Conservation (phyloP, 495 filamentous ascomycete species). For the Trichodelitschia bisporula region DNA sequence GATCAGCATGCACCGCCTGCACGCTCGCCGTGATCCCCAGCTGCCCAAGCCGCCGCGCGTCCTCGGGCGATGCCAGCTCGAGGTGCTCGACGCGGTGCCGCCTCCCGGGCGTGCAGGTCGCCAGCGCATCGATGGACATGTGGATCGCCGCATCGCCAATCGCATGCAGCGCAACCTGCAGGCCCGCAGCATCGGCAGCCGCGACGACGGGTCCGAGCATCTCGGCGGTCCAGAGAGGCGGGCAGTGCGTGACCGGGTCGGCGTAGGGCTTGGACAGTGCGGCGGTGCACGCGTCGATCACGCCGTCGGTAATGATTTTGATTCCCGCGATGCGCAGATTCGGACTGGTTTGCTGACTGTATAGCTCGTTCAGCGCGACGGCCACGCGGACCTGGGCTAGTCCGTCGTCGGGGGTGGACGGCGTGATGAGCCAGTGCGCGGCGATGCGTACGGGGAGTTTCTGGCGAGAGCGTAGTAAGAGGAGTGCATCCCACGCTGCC, state of each 20-base stretch:
- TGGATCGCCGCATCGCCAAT: constrained; percentile 34
- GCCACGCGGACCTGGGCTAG: constrained; percentile 32
- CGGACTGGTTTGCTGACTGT: constrained; percentile 21
- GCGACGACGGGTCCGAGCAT: constrained; percentile 28
- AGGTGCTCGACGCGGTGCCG: constrained; percentile 39
- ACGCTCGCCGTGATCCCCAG: constrained; percentile 35
- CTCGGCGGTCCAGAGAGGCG: constrained; percentile 27
- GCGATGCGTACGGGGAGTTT: constrained; percentile 32
- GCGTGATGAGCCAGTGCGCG: constrained; percentile 36
- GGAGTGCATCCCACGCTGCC: constrained; percentile 29
- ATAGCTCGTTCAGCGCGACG: constrained; percentile 24
- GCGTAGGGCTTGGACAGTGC: constrained; percentile 34
- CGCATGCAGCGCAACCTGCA: constrained; percentile 41
- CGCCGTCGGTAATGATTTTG: constrained; percentile 44
- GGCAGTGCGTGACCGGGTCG: constrained; percentile 30
- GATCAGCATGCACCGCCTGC: constrained; percentile 39
- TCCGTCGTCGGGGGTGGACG: constrained; percentile 18
- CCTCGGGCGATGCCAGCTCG: constrained; percentile 27
- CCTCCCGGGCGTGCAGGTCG: constrained; percentile 18
- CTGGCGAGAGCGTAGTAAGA: constrained; percentile 1
- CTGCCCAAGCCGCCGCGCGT: constrained; percentile 25
- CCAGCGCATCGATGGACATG: constrained; percentile 29
- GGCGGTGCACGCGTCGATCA: constrained; percentile 42
- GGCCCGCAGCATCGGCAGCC: constrained; percentile 24
- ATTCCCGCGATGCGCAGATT: constrained; percentile 36